Base-by-base conservation (phyloP, 1,139 yeast genomes). In the Suhomyces chickasaworum region DNA sequence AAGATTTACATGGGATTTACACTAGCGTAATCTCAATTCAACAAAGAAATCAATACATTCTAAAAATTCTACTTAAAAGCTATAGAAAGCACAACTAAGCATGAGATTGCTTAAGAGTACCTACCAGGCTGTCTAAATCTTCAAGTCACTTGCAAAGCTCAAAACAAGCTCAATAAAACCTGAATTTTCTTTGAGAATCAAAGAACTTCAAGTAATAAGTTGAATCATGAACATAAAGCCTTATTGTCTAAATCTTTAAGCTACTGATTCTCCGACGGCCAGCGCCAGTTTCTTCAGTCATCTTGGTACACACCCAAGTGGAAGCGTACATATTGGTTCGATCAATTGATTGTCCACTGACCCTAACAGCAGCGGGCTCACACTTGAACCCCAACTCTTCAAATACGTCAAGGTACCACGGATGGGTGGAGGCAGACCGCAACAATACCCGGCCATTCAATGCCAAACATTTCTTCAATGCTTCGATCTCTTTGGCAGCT, bases 251-350 rank as follows among this genome's bases (percentile, higher is more conserved):
- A 40, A 73, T 71, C 46, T 61, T 62, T 53, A 73, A 68, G 44
- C 70, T 67, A 55, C 77, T 72, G 65, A 73, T 73, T 54, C 75
- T 66, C 41, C 68, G 64, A 33, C 66, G 61, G 29, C 54, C 54
- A 20, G 54, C 52, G 45, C 52, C 59, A n/a, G 53, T 60, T n/a
- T 45, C 58, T 15, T 51, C 64, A 30, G 35, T 41, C 17, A 56
- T 39, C 51, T 86, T 86, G 32, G 84, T 83, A 61, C 91, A 85
- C 20, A 87, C 81, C 95, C 95, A 87, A 1, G 95, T 86, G 4
- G 91, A 85, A 1, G 95, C 95, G 61, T 87, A 87, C 95, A 87
- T 87, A 66, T 87, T 87, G 55, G 83, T 86, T 54, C 95, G 77
- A 62, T 87, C 95, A 63, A 87, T 86, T 49, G 86, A 74, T 46